Evolutionary conservation across 192 early-diverging fungal species (phyloP).

Genomic region (Rhizophlyctis rosea): DNA sequence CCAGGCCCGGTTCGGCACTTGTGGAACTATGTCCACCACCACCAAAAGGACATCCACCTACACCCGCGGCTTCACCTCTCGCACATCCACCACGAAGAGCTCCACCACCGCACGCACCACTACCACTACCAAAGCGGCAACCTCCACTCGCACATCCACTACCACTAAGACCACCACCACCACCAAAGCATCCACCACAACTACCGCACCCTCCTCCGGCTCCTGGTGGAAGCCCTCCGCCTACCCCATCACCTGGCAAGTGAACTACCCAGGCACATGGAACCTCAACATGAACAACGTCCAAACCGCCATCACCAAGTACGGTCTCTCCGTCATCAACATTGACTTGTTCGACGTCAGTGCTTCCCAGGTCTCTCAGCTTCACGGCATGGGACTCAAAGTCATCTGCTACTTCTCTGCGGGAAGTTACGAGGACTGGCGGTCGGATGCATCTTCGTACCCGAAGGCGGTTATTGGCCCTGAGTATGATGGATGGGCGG

Average conservation of each 20-base stretch:
- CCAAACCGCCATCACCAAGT: too few relatives aligned
- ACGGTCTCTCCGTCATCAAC: too few relatives aligned
- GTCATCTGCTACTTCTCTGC: constrained; percentile 19
- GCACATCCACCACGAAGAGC: not conserved
- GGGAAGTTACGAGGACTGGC: constrained; percentile 15
- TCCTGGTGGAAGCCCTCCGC: too few relatives aligned
- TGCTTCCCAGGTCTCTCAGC: not conserved
- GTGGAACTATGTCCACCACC: not conserved
- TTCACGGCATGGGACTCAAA: not conserved
- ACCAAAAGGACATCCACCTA: not conserved
- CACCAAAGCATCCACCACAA: not conserved
- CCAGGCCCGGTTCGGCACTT: not conserved
- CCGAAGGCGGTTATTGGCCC: not conserved
- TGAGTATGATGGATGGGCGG: constrained; percentile 3
- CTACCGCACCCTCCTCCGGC: not conserved
- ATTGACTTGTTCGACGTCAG: constrained; percentile 5
- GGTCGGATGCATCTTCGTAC: not conserved
- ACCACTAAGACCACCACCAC: not conserved
- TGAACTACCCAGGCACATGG: too few relatives aligned
- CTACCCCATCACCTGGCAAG: not conserved
- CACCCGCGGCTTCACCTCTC: not conserved
- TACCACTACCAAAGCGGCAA: not conserved
- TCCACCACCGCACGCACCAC: not conserved
- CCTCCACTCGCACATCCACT: not conserved
- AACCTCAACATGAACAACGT: too few relatives aligned